These are phyloP conservation scores for Miscanthus lutarioriparius DNA, from an alignment of 176 grass and related monocot species.

Conservation along the genomic window DNA sequence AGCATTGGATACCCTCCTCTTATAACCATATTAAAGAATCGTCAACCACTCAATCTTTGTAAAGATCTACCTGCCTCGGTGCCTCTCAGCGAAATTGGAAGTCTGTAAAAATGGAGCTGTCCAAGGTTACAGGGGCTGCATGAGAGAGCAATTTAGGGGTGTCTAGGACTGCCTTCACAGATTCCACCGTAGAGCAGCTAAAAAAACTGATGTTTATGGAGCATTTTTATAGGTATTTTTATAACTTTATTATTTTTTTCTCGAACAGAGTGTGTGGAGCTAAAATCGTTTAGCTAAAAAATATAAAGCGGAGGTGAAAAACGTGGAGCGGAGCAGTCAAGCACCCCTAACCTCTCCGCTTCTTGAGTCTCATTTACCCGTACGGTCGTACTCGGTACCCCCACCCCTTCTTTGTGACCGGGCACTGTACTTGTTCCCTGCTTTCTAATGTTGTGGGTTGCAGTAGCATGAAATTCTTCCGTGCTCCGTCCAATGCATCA, in stretches of 20 bases:
- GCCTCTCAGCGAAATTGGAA: neutral
- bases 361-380: neutral
- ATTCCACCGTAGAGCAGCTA: no score
- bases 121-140: neutral
- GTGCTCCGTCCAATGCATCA: neutral
- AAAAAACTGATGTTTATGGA: no score
- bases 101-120: neutral
- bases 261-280: no score
- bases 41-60: neutral
- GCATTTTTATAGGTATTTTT: no score
- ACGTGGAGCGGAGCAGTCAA: no score
- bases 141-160: no score
- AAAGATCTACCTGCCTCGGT: neutral
- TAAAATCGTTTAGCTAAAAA: no score
- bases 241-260: no score
- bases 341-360: neutral
- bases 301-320: no score
- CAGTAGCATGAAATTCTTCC: neutral
- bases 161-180: no score
- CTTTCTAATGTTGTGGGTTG: neutral
- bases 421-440: neutral
- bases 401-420: neutral
- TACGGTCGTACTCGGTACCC: no score
- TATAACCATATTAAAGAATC: neutral
- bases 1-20: slow-evolving; percentile 20